Conservation (phyloP, 176 grass and related monocot species). For the Cenchrus fungigraminus region DNA sequence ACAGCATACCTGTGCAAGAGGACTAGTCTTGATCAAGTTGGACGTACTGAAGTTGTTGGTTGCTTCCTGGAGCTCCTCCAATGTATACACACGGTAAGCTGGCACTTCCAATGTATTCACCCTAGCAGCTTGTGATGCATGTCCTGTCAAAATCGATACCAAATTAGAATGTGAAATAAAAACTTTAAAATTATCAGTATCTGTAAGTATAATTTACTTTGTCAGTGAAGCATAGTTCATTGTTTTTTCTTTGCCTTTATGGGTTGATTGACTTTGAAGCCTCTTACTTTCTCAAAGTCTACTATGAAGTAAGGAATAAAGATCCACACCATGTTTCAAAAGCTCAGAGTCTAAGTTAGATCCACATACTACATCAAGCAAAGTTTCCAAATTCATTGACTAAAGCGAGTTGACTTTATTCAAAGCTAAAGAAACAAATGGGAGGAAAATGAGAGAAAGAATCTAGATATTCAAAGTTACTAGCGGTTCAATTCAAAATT, state of each 20-base stretch:
- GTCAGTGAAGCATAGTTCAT: neutral
- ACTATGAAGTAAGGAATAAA: slow-evolving; percentile 45
- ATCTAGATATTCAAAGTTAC: neutral
- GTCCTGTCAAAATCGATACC: slow-evolving; percentile 50
- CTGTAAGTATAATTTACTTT: neutral
- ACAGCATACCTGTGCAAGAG: slow-evolving; percentile 64
- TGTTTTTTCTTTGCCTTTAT: neutral
- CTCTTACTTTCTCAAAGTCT: slow-evolving; percentile 45
- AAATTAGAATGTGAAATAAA: slow-evolving; percentile 4
- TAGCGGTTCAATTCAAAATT: neutral
- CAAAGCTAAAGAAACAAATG: neutral
- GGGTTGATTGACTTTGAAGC: slow-evolving; percentile 38
- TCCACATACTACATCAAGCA: neutral
- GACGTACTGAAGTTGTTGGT: slow-evolving; percentile 64
- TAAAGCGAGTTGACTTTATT: slow-evolving; percentile 33
- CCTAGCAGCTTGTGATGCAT: slow-evolving; percentile 63
- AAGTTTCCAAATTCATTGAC: slow-evolving; percentile 38
- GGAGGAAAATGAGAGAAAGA: slow-evolving; percentile 19
- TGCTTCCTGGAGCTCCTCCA: slow-evolving; percentile 86
- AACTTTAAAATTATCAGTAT: neutral
- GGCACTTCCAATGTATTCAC: slow-evolving; percentile 65
- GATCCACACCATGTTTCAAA: slow-evolving; percentile 36
- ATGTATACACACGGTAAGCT: slow-evolving; percentile 49
- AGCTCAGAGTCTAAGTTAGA: slow-evolving; percentile 36
- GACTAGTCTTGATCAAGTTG: slow-evolving; percentile 61